These are phyloP conservation scores for Aspergillus asperescens DNA, from an alignment of 495 filamentous ascomycete genomes.

Conservation along the genomic window DNA sequence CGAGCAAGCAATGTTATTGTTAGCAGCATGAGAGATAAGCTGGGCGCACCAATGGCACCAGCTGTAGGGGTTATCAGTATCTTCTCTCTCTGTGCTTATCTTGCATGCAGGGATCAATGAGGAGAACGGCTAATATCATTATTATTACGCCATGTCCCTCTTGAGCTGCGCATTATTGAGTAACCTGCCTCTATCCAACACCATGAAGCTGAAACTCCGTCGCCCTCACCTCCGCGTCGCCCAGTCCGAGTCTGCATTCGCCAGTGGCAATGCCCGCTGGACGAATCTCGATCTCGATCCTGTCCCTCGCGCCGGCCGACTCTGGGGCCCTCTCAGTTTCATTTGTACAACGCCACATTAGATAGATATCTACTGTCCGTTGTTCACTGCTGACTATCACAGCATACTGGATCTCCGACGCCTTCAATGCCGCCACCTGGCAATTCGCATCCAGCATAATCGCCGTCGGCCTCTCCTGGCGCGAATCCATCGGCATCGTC, in stretches of 20 bases:
- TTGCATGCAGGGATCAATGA: no score
- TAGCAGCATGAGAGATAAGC: neutral
- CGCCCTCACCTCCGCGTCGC: constrained; percentile 30
- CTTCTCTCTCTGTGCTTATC: neutral
- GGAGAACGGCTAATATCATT: no score
- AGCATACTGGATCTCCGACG: constrained; percentile 63
- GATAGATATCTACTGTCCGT: no score
- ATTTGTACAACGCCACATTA: no score
- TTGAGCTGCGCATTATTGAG: neutral
- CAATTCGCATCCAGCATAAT: constrained; percentile 56
- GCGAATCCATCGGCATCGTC: constrained; percentile 56
- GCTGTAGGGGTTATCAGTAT: neutral
- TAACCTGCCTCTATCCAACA: neutral
- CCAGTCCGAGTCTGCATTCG: constrained; percentile 36
- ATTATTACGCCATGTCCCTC: no score
- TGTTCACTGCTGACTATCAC: neutral
- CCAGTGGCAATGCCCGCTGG: constrained; percentile 38
- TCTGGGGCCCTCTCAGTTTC: constrained; percentile 41
- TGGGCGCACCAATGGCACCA: neutral
- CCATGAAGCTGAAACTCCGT: constrained; percentile 21
- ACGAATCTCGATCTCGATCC: constrained; percentile 46
- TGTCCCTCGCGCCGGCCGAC: constrained; percentile 32
- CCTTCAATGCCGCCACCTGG: constrained; percentile 58
- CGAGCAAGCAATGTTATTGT: no score
- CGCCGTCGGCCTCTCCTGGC: constrained; percentile 57